Conservation (phyloP, 306 rosid genomes). For the Oxytropis ochrocephala region DNA sequence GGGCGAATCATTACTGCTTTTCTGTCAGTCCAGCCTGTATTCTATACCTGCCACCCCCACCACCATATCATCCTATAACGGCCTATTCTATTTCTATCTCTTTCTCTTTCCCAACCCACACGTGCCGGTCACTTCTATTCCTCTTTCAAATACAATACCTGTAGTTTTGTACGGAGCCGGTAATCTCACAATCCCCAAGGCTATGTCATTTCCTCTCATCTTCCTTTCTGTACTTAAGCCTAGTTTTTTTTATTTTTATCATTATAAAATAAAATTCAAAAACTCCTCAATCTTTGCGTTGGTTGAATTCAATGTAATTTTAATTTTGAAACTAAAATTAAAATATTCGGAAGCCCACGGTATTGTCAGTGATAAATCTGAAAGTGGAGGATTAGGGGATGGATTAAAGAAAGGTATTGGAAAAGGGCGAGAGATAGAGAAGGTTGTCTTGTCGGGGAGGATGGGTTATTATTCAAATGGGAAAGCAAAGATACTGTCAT, state of each 20-base stretch:
- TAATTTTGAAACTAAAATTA: not conserved
- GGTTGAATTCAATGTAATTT: not conserved
- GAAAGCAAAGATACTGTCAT: conserved; percentile 17
- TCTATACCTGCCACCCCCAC: conserved; percentile 64
- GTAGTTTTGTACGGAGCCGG: conserved; percentile 40
- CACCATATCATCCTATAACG: conserved; percentile 53
- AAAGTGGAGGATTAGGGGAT: conserved; percentile 15
- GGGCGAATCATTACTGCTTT: conserved; percentile 69
- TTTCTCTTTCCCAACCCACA: not conserved
- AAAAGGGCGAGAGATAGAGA: conserved; percentile 26
- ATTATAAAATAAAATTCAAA: not conserved
- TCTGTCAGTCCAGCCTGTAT: conserved; percentile 80
- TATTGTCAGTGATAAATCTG: conserved; percentile 6
- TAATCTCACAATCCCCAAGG: conserved; percentile 10
- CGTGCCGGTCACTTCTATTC: conserved; percentile 33
- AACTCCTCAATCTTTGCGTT: not conserved
- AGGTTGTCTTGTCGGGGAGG: conserved; percentile 33
- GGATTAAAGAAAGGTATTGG: conserved; percentile 21
- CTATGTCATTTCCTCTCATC: conserved; percentile 23
- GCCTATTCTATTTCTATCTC: conserved; percentile 25
- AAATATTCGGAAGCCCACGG: conserved; percentile 14
- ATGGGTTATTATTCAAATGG: conserved; percentile 18
- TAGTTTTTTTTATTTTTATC: not conserved
- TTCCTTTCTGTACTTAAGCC: conserved; percentile 17
- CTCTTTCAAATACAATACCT: conserved; percentile 1